Evolutionary conservation across 331 rosid genomes (phyloP), one percentile per base, ranked within the genome.

Genomic region (Malus hybrid): DNA sequence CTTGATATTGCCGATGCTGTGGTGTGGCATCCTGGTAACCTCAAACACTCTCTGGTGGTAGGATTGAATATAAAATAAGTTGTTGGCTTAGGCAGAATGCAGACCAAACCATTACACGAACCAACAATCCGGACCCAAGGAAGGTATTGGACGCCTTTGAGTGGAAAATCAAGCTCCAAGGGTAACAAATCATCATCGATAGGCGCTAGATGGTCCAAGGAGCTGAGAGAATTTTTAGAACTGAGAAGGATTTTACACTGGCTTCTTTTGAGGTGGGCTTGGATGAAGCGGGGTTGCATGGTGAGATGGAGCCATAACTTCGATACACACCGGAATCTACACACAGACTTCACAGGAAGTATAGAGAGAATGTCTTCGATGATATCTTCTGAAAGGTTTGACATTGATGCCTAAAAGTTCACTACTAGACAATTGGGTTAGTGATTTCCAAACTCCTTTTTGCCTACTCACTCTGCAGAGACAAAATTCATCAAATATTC

Each of bases 71-170:
- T 20, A 60, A 72, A 72, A 11, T 36, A 24, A 24, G 24, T 20
- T 39, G 42, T 19, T 39, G 68, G 59, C 46, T 59, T 36, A 36
- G 76, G 67, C 68, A 59, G 24, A 19, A 72, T 60, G 76, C 76
- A 72, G 68, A 72, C 76, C 57, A 60, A 60, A 15, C 76, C 76
- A 72, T 72, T 72, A 72, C 68, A 72, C 18, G 76, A 72, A 72
- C 76, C 76, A 24, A 60, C 29, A 24, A 72, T 4, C 27, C 0
- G 28, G 61, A 72, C 64, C 39, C 68, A 42, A 28, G 16, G 4
- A 24, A 10, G 39, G 36, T 39, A 16, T 27, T 5, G 18, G 11
- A 59, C 24, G 3, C 12, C 56, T n/a, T 60, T 72, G 29, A 59
- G 68, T 36, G 76, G 68, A 72, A 36, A 72, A 22, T 72, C 42